Percentiles rank a stretch among this genome's conserved stretches.
Evolutionary conservation across 257 asterid genomes (phyloP).

Genomic region (Haberlea rhodopensis): DNA sequence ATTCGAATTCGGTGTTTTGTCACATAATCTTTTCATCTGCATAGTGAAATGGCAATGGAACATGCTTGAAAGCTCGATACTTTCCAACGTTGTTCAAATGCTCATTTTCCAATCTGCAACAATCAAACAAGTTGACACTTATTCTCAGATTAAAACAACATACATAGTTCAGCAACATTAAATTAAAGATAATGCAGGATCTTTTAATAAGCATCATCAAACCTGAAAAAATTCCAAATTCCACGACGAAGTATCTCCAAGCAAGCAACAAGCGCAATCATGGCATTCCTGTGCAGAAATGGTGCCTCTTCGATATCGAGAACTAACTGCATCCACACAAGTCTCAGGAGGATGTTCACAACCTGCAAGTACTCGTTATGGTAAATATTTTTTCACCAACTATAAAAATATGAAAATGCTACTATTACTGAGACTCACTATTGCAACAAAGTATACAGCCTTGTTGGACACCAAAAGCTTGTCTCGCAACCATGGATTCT

Average conservation of each 20-base stretch:
- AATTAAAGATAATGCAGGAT: not conserved
- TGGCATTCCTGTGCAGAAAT: constrained; percentile 53
- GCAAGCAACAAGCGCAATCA: constrained; percentile 57
- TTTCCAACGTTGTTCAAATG: too few species aligned
- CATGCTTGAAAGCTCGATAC: constrained; percentile 64
- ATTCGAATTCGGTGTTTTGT: too few species aligned
- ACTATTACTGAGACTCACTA: constrained; percentile 42
- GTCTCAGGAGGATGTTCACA: constrained; percentile 60
- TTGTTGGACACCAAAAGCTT: constrained; percentile 61
- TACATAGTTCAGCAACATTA: not conserved
- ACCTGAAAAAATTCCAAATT: constrained; percentile 95
- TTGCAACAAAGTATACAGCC: constrained; percentile 62
- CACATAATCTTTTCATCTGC: constrained; percentile 47
- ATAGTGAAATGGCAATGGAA: constrained; percentile 83
- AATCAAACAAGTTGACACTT: too few species aligned
- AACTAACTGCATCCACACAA: constrained; percentile 84
- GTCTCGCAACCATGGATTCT: constrained; percentile 77
- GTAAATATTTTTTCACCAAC: not conserved
- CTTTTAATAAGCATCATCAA: not conserved
- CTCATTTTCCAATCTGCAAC: constrained; percentile 81
- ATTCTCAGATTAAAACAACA: not conserved
- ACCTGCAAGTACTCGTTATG: constrained; percentile 39
- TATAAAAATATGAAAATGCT: not conserved
- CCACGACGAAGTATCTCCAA: constrained; percentile 84
- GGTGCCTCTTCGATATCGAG: constrained; percentile 41